A percentile compares a stretch with the other conserved stretches of the same genome.
Evolutionary conservation across 495 filamentous ascomycete genomes (phyloP).

Genomic region (Lasiosphaeris hirsuta): DNA sequence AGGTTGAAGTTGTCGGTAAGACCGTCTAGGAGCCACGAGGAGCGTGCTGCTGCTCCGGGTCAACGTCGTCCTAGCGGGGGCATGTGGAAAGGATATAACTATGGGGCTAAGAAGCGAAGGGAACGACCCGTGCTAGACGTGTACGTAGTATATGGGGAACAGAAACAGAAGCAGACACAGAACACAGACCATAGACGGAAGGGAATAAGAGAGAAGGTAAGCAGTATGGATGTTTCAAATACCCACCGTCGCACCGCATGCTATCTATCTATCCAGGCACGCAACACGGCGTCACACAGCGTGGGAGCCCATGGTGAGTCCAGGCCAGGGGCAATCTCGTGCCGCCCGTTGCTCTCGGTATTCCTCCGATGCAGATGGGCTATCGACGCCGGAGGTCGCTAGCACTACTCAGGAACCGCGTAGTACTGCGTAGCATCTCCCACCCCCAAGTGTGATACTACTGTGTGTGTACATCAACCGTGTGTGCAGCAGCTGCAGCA

Average conservation of each 20-base stretch:
- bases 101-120: constrained; percentile 1
- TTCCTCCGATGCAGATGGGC: constrained; percentile 1
- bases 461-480: too few species aligned
- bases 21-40: neutral
- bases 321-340: constrained; percentile 11
- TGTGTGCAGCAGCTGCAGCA: neutral
- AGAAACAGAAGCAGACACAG: neutral
- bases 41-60: constrained; percentile 6
- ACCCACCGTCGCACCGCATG: constrained; percentile 9
- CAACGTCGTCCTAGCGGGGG: constrained; percentile 6
- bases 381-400: neutral
- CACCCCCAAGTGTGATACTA: too few species aligned
- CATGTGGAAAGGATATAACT: neutral
- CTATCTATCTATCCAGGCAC: neutral
- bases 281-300: neutral
- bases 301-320: too few species aligned
- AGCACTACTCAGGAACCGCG: too few species aligned
- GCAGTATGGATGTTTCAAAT: constrained; percentile 7
- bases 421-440: too few species aligned
- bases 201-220: neutral
- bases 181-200: neutral
- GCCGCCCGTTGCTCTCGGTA: constrained; percentile 12
- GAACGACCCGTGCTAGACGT: too few species aligned
- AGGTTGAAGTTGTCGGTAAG: neutral
- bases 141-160: too few species aligned